phyloP scores from a whole-genome alignment of 75 land plant species.

The Pinus albicaulis region DNA sequence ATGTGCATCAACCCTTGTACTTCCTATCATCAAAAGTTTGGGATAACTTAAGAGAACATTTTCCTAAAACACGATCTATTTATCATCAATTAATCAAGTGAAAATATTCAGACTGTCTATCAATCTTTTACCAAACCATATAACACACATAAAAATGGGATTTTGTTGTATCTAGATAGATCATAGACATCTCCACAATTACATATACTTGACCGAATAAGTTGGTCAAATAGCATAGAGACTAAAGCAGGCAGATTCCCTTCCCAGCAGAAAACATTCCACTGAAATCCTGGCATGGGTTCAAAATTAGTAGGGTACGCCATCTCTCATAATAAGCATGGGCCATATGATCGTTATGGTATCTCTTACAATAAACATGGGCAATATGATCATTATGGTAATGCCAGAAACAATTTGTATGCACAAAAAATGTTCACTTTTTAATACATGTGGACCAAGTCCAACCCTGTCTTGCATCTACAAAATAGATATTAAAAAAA shows the following conservation, averaged over 20 bases:
- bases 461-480: conserved; percentile 2
- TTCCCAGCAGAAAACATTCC: not conserved
- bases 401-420: not conserved
- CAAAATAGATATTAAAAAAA: not conserved
- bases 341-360: not conserved
- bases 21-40: too few species aligned
- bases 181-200: not conserved
- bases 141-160: not conserved
- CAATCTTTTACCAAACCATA: not conserved
- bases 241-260: not conserved
- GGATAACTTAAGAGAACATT: too few species aligned
- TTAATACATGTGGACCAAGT: conserved; percentile 7
- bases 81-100: too few species aligned
- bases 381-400: not conserved
- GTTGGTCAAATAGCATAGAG: not conserved
- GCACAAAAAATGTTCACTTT: not conserved
- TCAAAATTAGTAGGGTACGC: not conserved
- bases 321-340: not conserved
- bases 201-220: not conserved
- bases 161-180: not conserved
- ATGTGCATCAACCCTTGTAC: too few species aligned
- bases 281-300: not conserved
- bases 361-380: not conserved
- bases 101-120: not conserved
- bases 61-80: too few species aligned